These are phyloP conservation scores for Lactifluus hygrophoroides DNA, from an alignment of 768 basidiomycete species.

Conservation along the genomic window DNA sequence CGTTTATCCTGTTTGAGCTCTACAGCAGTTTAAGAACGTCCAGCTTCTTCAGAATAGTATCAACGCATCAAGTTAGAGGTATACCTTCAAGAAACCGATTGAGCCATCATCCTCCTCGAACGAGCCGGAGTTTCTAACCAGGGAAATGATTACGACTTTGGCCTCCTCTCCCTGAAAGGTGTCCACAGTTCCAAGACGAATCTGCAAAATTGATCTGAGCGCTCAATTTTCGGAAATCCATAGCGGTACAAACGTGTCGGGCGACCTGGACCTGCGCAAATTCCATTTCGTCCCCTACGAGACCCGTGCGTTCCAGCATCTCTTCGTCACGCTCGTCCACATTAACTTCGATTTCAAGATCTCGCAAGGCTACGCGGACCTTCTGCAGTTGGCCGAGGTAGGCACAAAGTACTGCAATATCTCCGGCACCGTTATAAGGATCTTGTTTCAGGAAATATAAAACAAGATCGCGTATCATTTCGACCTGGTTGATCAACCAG, in stretches of 20 bases:
- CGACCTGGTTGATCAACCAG: slow-evolving; percentile 21
- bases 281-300: slow-evolving; percentile 27
- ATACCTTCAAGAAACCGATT: slow-evolving; percentile 69
- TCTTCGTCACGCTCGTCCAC: slow-evolving; percentile 62
- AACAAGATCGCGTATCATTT: slow-evolving; percentile 45
- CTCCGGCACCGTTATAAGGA: slow-evolving; percentile 36
- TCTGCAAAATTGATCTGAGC: slow-evolving; percentile 29
- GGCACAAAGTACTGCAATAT: slow-evolving; percentile 45
- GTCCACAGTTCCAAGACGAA: slow-evolving; percentile 63
- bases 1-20: slow-evolving; percentile 32
- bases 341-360: slow-evolving; percentile 44
- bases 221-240: not conserved
- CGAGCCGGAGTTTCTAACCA: slow-evolving; percentile 61
- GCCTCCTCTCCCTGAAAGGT: slow-evolving; percentile 72
- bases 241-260: slow-evolving; percentile 34
- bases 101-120: slow-evolving; percentile 27
- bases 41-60: not conserved
- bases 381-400: slow-evolving; percentile 42
- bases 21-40: slow-evolving; percentile 22
- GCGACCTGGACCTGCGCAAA: slow-evolving; percentile 44
- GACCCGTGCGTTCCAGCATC: slow-evolving; percentile 44
- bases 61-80: not conserved
- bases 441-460: slow-evolving; percentile 45
- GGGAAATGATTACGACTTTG: slow-evolving; percentile 60
- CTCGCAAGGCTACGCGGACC: slow-evolving; percentile 33